These are phyloP conservation scores for Phascolomyces articulosus DNA, from an alignment of 371 early-diverging fungal species.

Conservation along the genomic window DNA sequence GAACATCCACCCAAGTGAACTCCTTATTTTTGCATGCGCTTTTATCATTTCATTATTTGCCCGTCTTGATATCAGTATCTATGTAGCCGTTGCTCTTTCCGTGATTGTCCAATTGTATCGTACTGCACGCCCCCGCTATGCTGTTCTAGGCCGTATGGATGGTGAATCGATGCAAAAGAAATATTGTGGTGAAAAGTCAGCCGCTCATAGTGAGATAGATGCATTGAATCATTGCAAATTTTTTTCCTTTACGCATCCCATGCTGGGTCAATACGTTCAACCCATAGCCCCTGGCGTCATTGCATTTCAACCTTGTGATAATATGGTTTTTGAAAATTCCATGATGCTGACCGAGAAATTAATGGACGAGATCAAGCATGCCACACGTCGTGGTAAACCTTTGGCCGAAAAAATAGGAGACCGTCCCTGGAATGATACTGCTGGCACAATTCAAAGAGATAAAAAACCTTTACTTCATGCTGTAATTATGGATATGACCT, in stretches of 20 bases:
- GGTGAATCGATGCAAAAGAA: too few species aligned
- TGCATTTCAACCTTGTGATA: constrained; percentile 68
- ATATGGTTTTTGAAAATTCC: constrained; percentile 76
- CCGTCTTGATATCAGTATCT: constrained; percentile 70
- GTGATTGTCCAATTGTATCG: constrained; percentile 68
- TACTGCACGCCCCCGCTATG: constrained; percentile 62
- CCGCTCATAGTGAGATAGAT: constrained; percentile 17
- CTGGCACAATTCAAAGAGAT: constrained; percentile 19
- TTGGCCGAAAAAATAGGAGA: constrained; percentile 30
- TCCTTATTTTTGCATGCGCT: constrained; percentile 38
- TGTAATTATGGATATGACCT: constrained; percentile 78
- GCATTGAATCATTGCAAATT: not conserved
- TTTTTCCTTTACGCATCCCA: constrained; percentile 27
- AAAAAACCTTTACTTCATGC: constrained; percentile 62
- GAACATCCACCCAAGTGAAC: constrained; percentile 37
- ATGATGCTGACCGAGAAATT: constrained; percentile 52
- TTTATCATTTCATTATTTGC: constrained; percentile 63
- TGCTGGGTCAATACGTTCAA: constrained; percentile 10
- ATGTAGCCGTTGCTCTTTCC: constrained; percentile 65
- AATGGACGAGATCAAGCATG: constrained; percentile 36
- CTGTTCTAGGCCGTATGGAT: constrained; percentile 36
- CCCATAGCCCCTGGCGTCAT: constrained; percentile 60
- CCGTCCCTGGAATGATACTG: constrained; percentile 52
- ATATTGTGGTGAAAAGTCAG: too few species aligned
- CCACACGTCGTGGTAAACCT: constrained; percentile 37